Evolutionary conservation across 768 basidiomycete species (phyloP).

Genomic region (Suillus alpinus): DNA sequence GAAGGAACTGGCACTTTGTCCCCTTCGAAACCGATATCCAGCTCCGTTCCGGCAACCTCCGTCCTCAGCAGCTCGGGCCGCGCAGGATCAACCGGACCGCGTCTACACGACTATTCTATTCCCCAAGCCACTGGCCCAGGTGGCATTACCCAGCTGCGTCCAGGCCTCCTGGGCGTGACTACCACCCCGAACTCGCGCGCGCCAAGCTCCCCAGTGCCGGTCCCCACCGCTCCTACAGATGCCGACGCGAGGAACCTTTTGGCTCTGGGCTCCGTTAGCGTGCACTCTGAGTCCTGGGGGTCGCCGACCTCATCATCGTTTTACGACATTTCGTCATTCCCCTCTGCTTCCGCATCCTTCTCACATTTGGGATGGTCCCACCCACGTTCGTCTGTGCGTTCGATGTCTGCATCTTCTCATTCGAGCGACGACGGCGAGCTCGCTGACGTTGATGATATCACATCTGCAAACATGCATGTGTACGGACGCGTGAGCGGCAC

Average conservation of each 20-base stretch:
- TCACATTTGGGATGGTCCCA: conserved; percentile 48
- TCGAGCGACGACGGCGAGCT: conserved; percentile 37
- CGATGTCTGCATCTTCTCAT: conserved; percentile 35
- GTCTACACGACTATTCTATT: conserved; percentile 65
- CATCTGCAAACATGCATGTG: conserved; percentile 2
- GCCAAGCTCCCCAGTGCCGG: conserved; percentile 31
- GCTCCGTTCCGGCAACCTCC: conserved; percentile 48
- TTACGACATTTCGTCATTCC: conserved; percentile 22
- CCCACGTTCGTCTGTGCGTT: conserved; percentile 51
- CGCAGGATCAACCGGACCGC: conserved; percentile 46
- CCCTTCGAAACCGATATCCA: conserved; percentile 37
- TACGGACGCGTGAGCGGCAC: conserved; percentile 24
- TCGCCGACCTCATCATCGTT: conserved; percentile 31
- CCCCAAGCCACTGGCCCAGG: conserved; percentile 30
- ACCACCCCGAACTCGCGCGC: conserved; percentile 14
- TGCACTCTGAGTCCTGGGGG: conserved; percentile 31
- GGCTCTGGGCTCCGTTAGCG: conserved; percentile 19
- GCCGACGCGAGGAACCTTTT: conserved; percentile 28
- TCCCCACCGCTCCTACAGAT: conserved; percentile 18
- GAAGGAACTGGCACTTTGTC: conserved; percentile 19
- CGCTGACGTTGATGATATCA: conserved; percentile 20
- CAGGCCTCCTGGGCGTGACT: conserved; percentile 48
- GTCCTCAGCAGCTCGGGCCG: conserved; percentile 20
- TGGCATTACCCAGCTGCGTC: conserved; percentile 57
- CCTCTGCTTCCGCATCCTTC: conserved; percentile 14